Base-by-base conservation (phyloP, 257 asterid genomes). In the Solanum dulcamara region DNA sequence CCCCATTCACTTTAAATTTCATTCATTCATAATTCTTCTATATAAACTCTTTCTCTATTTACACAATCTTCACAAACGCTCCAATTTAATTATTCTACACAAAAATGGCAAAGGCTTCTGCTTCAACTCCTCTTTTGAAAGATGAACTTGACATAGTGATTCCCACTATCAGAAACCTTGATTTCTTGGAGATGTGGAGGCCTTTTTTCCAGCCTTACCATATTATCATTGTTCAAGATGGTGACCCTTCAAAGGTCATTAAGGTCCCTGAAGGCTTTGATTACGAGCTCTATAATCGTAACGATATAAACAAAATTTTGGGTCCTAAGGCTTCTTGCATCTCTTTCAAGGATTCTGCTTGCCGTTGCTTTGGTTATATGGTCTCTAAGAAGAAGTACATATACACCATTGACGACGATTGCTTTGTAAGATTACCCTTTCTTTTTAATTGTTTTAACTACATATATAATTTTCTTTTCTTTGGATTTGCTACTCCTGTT, bases 351-450 rank as follows among this genome's bases (percentile, higher is more conserved):
- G 97, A 94, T 57, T 92, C 96, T 7, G 97, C 97, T 83, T 92
- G 97, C 81, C 90, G 97, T 10, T 94, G 97, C 93, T 94, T 94
- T 79, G 97, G 97, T 0, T 94, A 89, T 24, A 91, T 93, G 97
- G 86, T 93, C 38, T 93, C 96, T 72, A 93, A 92, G 91, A 92
- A 93, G 93, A 93, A 93, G 90, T 93, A 93, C 48, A 87, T 93
- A 88, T 93, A 82, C 91, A 94, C 97, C 67, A 93, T 93, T 81
- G 96, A 94, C 81, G 97, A 94, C 80, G 97, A 94, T 83, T 94
- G 97, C 93, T 94, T 94, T 86, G 96, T 94, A 90, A 92, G 95
- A n/a, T 66, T n/a, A n/a, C n/a, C n/a, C n/a, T n/a, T n/a, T n/a
- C n/a, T n/a, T n/a, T n/a, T n/a, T n/a, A n/a, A n/a, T n/a, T n/a